Base-by-base conservation (phyloP, 202 grass and related monocot genomes). In the Sporobolus alterniflorus region DNA sequence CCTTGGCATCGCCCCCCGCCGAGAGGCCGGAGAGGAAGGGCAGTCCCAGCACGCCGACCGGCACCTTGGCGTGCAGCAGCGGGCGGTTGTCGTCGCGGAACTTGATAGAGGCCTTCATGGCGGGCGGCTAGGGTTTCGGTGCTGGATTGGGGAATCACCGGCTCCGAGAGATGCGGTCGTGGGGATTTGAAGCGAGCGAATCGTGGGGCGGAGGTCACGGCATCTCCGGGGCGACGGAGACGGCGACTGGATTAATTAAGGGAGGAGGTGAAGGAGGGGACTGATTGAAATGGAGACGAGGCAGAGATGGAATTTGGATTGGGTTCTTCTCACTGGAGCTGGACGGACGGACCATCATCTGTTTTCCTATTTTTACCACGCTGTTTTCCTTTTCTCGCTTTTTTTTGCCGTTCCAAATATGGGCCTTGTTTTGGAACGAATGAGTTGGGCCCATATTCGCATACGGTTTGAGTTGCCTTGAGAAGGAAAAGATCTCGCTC, bases 21-120 rank as follows among this genome's bases (percentile, higher is more conserved):
- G 88, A 82, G 32, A 97, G 81, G 34, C 92, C 90, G 33, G 95
- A 89, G 78, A 91, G 81, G 86, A 98, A 91, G 25, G 95, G 92
- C 61, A 98, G 61, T 25, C 95, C 92, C 11, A 98, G 92, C 75
- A 95, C 83, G n/a, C 86, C 86, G 75, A 98, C 67, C 22, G 90
- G 95, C 6, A 98, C 83, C 79, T 93, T 98, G 29, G 90, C 95
- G 10, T 90, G 92, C 77, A 98, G 30, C 84, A 95, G 64, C 22
- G 90, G 89, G 26, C 85, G 85, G 32, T 92, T 86, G 30, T 98
- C 90, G 67, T 95, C 92, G 40, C 88, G 88, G 87, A 98, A 95
- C 82, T 91, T 98, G 92, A 95, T 82, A 48, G 90, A 98, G 14
- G 90, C 89, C 89, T 98, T 98, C 95, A 95, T 98, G 39, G 51